These are phyloP conservation scores for Dimocarpus longan DNA, from an alignment of 345 rosid species.

Conservation along the genomic window DNA sequence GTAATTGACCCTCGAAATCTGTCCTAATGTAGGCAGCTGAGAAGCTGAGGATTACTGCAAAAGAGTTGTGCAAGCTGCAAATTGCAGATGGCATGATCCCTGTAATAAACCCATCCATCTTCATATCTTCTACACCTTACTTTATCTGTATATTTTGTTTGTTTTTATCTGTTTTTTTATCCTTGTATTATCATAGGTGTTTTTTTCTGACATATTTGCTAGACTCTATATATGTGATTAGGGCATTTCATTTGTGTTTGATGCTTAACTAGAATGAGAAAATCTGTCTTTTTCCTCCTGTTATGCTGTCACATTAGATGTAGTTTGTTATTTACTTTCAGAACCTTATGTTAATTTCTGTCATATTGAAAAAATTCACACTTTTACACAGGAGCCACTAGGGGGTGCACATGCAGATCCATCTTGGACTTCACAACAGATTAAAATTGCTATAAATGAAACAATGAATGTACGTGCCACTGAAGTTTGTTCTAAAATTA, in stretches of 20 bases:
- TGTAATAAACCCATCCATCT: slow-evolving; percentile 42
- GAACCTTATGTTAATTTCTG: slow-evolving; percentile 14
- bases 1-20: slow-evolving; percentile 21
- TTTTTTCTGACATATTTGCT: neutral
- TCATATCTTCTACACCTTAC: slow-evolving; percentile 13
- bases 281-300: neutral
- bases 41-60: slow-evolving; percentile 80
- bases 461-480: slow-evolving; percentile 69
- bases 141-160: slow-evolving; percentile 2
- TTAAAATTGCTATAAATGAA: slow-evolving; percentile 77
- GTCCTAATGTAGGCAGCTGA: slow-evolving; percentile 77
- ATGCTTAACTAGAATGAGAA: neutral
- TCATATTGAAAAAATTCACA: slow-evolving; percentile 20
- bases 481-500: slow-evolving; percentile 14
- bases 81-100: slow-evolving; percentile 90
- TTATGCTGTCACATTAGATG: neutral
- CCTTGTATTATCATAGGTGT: slow-evolving; percentile 1
- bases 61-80: slow-evolving; percentile 69
- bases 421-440: slow-evolving; percentile 84
- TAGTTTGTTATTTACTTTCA: slow-evolving; percentile 13
- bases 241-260: slow-evolving; percentile 9
- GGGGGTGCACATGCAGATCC: slow-evolving; percentile 97
- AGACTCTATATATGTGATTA: neutral
- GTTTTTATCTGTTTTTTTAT: neutral
- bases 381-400: slow-evolving; percentile 73